These are phyloP conservation scores for Neurospora sp. DNA, from an alignment of 2,329 filamentous ascomycete genomes.

Conservation along the genomic window DNA sequence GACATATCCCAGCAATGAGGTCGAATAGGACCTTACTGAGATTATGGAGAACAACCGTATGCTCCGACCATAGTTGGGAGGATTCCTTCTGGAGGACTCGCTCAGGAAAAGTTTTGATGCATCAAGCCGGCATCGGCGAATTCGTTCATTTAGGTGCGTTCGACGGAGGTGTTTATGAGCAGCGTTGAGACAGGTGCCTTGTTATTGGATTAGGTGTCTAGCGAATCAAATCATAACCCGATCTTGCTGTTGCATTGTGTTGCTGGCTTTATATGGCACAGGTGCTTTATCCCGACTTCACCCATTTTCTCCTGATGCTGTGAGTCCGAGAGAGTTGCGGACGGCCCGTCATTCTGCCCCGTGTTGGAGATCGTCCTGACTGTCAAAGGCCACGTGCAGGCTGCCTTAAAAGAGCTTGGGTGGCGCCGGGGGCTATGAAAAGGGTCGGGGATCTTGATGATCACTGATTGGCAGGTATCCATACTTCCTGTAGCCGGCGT, in stretches of 20 bases:
- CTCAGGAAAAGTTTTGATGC: neutral
- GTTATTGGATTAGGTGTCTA: neutral
- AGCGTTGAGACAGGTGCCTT: neutral
- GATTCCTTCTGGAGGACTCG: neutral
- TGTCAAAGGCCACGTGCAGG: neutral
- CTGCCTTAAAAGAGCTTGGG: neutral
- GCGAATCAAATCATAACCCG: neutral
- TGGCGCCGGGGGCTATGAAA: neutral
- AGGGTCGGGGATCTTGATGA: neutral
- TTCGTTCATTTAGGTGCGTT: neutral
- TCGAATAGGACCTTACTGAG: slow-evolving; percentile 24
- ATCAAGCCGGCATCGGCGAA: neutral
- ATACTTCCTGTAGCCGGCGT: neutral
- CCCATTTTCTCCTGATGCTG: neutral
- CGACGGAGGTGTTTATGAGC: neutral
- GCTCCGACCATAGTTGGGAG: neutral
- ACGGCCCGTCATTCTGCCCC: neutral
- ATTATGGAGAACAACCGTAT: neutral
- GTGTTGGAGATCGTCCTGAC: neutral
- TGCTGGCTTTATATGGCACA: neutral
- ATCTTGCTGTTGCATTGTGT: neutral
- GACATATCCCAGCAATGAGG: slow-evolving; percentile 62
- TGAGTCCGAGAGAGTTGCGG: neutral
- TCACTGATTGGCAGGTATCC: neutral
- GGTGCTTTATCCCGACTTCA: neutral